Conservation (phyloP, 2,329 filamentous ascomycete species). For the Sporothrix euskadiensis region DNA sequence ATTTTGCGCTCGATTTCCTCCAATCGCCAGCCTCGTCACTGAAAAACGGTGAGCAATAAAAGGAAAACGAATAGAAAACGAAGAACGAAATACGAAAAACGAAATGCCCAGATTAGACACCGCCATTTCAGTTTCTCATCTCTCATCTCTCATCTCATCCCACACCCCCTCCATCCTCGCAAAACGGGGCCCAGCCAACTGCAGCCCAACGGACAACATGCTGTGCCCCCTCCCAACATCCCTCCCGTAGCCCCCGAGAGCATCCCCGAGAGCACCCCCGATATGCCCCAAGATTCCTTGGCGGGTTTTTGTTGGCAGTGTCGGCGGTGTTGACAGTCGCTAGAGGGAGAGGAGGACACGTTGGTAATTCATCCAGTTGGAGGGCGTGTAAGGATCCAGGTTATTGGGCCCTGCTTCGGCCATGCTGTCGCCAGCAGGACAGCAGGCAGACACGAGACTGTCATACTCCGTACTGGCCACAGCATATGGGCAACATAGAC, state of each 20-base stretch:
- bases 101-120: not conserved
- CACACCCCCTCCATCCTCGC: slow-evolving; percentile 5
- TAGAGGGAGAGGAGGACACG: not conserved
- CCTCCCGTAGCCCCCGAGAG: not conserved
- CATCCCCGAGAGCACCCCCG: not conserved
- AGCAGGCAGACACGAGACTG: slow-evolving; percentile 2
- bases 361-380: not conserved
- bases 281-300: too few relatives aligned
- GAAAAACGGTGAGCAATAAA: slow-evolving; percentile 11
- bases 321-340: not conserved
- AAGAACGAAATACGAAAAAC: not conserved
- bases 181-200: not conserved
- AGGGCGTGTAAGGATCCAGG: not conserved
- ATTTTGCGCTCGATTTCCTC: not conserved
- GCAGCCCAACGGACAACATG: not conserved
- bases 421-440: not conserved
- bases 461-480: not conserved
- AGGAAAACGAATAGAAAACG: not conserved
- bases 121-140: not conserved
- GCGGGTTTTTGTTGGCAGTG: too few relatives aligned
- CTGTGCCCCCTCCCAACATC: not conserved
- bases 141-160: not conserved
- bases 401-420: not conserved
- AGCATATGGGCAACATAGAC: not conserved
- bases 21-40: not conserved